phyloP scores from a whole-genome alignment of 2,329 filamentous ascomycete species.

The Paecilomyces dactylethromorphus region DNA sequence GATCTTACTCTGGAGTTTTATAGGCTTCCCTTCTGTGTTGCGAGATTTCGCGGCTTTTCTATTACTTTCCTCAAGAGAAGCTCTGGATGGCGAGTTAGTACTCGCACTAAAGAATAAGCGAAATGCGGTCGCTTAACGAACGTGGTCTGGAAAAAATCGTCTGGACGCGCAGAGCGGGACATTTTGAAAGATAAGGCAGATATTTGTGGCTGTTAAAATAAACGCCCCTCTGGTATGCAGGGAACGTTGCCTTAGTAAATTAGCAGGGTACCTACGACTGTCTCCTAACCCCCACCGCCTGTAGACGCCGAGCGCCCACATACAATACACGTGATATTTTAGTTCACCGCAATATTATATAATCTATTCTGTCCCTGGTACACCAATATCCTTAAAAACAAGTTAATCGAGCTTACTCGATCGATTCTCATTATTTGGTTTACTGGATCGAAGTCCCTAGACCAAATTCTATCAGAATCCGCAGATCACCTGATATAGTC shows the following conservation, averaged over 20 bases:
- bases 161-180: slow-evolving; percentile 65
- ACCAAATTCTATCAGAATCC: too few relatives aligned
- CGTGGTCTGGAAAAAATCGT: slow-evolving; percentile 92
- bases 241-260: not conserved
- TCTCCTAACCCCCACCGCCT: too few relatives aligned
- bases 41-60: slow-evolving; percentile 67
- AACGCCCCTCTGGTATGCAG: not conserved
- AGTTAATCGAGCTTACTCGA: too few relatives aligned
- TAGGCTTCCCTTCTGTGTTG: slow-evolving; percentile 78
- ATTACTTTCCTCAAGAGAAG: slow-evolving; percentile 43
- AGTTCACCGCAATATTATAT: too few relatives aligned
- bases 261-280: not conserved
- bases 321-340: too few relatives aligned
- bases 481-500: too few relatives aligned
- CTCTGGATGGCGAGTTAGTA: slow-evolving; percentile 26
- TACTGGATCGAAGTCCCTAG: too few relatives aligned
- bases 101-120: slow-evolving; percentile 1
- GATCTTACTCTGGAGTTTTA: slow-evolving; percentile 78
- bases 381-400: too few relatives aligned
- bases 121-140: slow-evolving; percentile 38
- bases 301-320: too few relatives aligned
- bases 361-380: too few relatives aligned
- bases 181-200: slow-evolving; percentile 27
- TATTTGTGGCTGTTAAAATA: not conserved
- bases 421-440: too few relatives aligned